A percentile compares a stretch with the other conserved stretches of the same genome.
phyloP scores from a whole-genome alignment of 345 rosid genomes.

The Iberis pinnata region DNA sequence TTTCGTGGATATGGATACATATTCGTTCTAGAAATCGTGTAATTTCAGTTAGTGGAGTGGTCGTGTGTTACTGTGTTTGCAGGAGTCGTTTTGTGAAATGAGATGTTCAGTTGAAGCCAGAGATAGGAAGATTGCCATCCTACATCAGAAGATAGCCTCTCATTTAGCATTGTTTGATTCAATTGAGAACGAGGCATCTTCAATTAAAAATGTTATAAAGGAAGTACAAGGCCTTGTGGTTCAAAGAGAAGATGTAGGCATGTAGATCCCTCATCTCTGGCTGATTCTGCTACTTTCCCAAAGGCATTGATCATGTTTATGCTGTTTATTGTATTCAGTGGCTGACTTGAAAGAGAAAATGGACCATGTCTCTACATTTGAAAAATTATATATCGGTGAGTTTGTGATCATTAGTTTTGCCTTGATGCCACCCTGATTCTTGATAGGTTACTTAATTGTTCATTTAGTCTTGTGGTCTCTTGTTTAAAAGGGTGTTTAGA shows the following conservation, averaged over 20 bases:
- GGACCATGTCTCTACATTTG: constrained; percentile 49
- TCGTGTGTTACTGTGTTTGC: constrained; percentile 28
- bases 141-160: constrained; percentile 51
- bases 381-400: constrained; percentile 51
- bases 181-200: constrained; percentile 68
- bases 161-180: constrained; percentile 68
- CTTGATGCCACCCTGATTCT: background rate
- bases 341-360: constrained; percentile 58
- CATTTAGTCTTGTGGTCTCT: constrained; percentile 1
- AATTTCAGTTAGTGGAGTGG: background rate
- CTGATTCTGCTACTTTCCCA: constrained; percentile 9
- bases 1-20: background rate
- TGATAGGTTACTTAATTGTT: constrained; percentile 6
- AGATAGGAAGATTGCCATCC: constrained; percentile 42
- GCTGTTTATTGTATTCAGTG: constrained; percentile 38
- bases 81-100: constrained; percentile 74
- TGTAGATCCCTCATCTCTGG: constrained; percentile 33
- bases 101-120: constrained; percentile 48
- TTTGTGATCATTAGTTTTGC: constrained; percentile 10
- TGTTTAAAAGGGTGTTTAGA: background rate
- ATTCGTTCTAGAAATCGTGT: background rate
- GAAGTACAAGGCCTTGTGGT: constrained; percentile 46
- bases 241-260: constrained; percentile 77
- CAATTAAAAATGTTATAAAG: constrained; percentile 48
- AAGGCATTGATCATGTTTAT: constrained; percentile 9